These are phyloP conservation scores for Litsea cubeba DNA, from an alignment of 164 flowering plant species.

Conservation along the genomic window DNA sequence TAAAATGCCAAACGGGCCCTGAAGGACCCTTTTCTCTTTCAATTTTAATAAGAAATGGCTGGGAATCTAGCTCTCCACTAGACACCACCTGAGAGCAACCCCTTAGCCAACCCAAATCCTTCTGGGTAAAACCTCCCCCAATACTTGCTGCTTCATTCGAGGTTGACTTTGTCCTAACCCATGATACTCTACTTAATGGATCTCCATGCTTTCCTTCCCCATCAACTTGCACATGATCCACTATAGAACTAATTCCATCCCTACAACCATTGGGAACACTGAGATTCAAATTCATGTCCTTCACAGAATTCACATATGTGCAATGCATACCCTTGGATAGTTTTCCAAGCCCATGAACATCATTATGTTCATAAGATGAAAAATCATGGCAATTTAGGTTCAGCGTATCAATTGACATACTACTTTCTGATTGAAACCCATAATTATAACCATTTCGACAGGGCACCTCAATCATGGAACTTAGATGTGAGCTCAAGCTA, in stretches of 20 bases:
- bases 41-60: conserved; percentile 13
- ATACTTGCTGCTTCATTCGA: conserved; percentile 10
- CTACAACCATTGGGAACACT: conserved; percentile 26
- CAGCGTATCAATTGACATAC: conserved; percentile 17
- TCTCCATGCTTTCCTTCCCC: conserved; percentile 29
- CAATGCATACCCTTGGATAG: conserved; percentile 24
- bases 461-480: conserved; percentile 17
- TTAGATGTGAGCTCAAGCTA: conserved; percentile 14
- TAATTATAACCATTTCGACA: conserved; percentile 17
- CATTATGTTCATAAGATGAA: conserved; percentile 22
- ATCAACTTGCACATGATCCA: conserved; percentile 22
- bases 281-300: conserved; percentile 32
- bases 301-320: conserved; percentile 30
- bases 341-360: conserved; percentile 19
- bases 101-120: conserved; percentile 19
- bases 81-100: conserved; percentile 12
- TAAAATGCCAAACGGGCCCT: too few species aligned
- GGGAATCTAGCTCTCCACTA: not conserved
- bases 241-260: conserved; percentile 15
- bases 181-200: conserved; percentile 19
- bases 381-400: conserved; percentile 7
- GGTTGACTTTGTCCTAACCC: conserved; percentile 26
- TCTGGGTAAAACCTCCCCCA: conserved; percentile 12
- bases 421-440: conserved; percentile 17
- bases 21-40: conserved; percentile 21